Evolutionary conservation across 163 green algal species (phyloP), one percentile per base, ranked within the genome.

Genomic region (Chloromonas sp.): DNA sequence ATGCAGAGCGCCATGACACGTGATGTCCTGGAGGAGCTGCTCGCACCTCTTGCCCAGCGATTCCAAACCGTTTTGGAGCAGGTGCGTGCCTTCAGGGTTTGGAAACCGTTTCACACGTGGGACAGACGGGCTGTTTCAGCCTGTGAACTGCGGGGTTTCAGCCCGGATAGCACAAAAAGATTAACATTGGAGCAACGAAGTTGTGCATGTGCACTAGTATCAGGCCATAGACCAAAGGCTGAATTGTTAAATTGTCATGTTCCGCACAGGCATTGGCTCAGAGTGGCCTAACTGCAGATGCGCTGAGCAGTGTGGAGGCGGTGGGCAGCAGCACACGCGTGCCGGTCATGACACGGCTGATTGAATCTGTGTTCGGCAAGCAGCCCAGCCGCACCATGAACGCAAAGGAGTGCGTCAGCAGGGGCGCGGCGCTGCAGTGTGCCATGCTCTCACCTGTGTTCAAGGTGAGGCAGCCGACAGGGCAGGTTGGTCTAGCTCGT

Each of bases 361-460:
- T 74, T 74, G 66, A 3, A 74, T 74, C 5, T 8, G 71, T 81
- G 58, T 74, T 76, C 1, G 1, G 76, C 57, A 90, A 93, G 83
- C 88, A 95, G 59, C 93, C 94, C 83, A 92, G 84, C 85, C 91
- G 97, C 79, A 99, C 96, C 0, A 92, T 99, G 83, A 98, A 99
- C 88, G 93, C 94, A 82, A 98, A 98, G 88, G 97, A 99, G 92
- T 96, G 91, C 78, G 94, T 98, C 60, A 92, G 93, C 58, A 88
- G 96, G 2, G 97, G 97, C 8, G 96, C 92, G 77, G 97, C 97
- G 14, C 93, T 99, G 87, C 95, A 99, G 91, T 98, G 95, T 89
- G 97, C 97, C 81, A 99, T 99, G 97, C 95, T 99, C 66, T 96
- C 90, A 78, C 97, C 97, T 84, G 93, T 96, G 62, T 99, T 99